Evolutionary conservation across 1,139 yeast genomes (phyloP).

Genomic region (Sugiyamaella paludigena): DNA sequence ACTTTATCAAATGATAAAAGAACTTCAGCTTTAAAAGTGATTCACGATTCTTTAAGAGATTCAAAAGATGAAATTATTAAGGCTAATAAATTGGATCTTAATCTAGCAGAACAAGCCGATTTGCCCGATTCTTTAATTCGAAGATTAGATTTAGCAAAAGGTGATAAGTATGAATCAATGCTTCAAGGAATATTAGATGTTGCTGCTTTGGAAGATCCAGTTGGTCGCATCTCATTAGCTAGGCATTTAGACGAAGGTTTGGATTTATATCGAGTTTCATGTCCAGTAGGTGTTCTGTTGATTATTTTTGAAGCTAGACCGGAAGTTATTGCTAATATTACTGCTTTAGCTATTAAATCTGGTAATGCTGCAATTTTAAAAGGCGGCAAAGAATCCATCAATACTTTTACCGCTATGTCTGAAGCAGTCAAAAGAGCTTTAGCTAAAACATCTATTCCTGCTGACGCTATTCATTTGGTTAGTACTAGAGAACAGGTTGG

Average conservation of each 20-base stretch:
- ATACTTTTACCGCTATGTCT: constrained; percentile 84
- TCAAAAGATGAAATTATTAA: constrained; percentile 59
- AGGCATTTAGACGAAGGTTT: constrained; percentile 84
- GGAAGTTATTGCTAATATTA: constrained; percentile 96
- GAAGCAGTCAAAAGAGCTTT: constrained; percentile 64
- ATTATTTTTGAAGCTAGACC: constrained; percentile 97
- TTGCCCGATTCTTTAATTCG: constrained; percentile 71
- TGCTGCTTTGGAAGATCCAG: constrained; percentile 82
- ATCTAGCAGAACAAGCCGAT: constrained; percentile 57
- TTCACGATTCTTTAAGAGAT: constrained; percentile 63
- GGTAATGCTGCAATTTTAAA: constrained; percentile 90
- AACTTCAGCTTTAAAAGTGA: constrained; percentile 65
- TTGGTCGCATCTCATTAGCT: constrained; percentile 80
- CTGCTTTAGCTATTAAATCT: constrained; percentile 92
- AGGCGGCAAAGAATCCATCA: constrained; percentile 91
- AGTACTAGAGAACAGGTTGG: constrained; percentile 88
- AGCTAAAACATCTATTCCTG: constrained; percentile 63
- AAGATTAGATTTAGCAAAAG: constrained; percentile 74
- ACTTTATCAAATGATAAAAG: constrained; percentile 72
- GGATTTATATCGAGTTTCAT: constrained; percentile 74
- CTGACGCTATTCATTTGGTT: constrained; percentile 78
- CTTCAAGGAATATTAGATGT: constrained; percentile 92
- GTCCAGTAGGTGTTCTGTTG: constrained; percentile 91
- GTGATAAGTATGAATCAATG: constrained; percentile 90
- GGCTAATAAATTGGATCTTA: constrained; percentile 76